These are phyloP conservation scores for Penicillium crustosum DNA, from an alignment of 2,329 filamentous ascomycete genomes.

Conservation along the genomic window DNA sequence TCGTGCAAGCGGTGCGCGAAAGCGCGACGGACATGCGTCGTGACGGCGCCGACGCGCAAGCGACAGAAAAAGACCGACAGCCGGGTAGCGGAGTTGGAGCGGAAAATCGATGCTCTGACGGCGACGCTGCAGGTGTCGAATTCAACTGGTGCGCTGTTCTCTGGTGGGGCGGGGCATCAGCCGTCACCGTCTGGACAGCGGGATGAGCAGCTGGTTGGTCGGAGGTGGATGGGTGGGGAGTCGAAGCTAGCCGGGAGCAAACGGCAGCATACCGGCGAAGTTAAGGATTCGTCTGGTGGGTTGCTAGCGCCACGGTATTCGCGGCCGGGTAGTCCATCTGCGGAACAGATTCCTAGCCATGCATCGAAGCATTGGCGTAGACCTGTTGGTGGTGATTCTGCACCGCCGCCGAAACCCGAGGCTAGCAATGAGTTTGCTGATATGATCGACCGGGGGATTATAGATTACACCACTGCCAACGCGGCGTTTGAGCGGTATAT, in stretches of 20 bases:
- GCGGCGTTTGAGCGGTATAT: conserved; percentile 59
- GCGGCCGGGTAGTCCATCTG: conserved; percentile 22
- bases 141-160: conserved; percentile 23
- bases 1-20: conserved; percentile 77
- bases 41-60: conserved; percentile 73
- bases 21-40: conserved; percentile 72
- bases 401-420: conserved; percentile 16
- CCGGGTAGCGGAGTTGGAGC: conserved; percentile 84
- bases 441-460: conserved; percentile 51
- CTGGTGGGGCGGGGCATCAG: conserved; percentile 8
- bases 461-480: conserved; percentile 54
- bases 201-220: conserved; percentile 37
- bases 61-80: conserved; percentile 90
- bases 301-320: conserved; percentile 26
- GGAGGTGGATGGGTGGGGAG: conserved; percentile 28
- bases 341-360: conserved; percentile 21
- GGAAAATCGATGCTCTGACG: conserved; percentile 86
- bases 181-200: conserved; percentile 28
- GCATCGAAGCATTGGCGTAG: conserved; percentile 25
- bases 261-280: conserved; percentile 32
- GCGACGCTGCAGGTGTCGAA: conserved; percentile 67
- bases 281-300: conserved; percentile 21
- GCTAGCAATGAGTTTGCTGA: conserved; percentile 41
- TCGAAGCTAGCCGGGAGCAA: conserved; percentile 30
- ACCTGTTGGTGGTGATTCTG: conserved; percentile 18